phyloP scores from a whole-genome alignment of 2,329 filamentous ascomycete species.

The Aspergillus sp. region DNA sequence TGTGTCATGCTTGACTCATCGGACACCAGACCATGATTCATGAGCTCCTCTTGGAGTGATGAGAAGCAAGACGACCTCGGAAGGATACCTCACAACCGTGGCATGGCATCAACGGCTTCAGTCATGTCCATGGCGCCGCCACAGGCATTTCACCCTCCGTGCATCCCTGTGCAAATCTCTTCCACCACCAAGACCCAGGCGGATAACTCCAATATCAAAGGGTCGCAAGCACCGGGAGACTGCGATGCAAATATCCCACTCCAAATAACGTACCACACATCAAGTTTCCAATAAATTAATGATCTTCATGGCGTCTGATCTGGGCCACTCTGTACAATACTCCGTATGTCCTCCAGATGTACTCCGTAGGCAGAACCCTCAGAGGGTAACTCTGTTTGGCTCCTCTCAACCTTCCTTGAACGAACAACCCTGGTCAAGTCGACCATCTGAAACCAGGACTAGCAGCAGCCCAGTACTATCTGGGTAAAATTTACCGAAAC shows the following conservation, averaged over 20 bases:
- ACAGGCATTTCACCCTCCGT: not conserved
- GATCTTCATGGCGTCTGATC: no score
- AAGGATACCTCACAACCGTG: no score
- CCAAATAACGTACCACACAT: conserved; percentile 4
- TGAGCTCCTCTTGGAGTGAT: no score
- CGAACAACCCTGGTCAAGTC: conserved; percentile 2
- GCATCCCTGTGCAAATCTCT: conserved; percentile 12
- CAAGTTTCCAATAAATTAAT: not conserved
- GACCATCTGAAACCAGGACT: conserved; percentile 23
- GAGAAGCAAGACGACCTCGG: no score
- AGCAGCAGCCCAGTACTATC: conserved; percentile 5
- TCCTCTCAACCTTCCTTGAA: no score
- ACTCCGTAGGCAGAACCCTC: no score
- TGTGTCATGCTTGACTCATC: not conserved
- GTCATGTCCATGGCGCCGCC: not conserved
- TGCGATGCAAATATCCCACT: not conserved
- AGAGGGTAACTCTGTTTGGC: no score
- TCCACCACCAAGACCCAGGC: not conserved
- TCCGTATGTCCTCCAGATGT: no score
- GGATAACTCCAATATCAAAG: not conserved
- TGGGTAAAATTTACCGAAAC: conserved; percentile 18
- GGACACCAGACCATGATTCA: not conserved
- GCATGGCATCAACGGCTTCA: no score
- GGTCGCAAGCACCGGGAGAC: not conserved
- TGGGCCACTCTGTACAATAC: no score